phyloP scores from a whole-genome alignment of 345 rosid genomes.

The Dipteronia sinensis region DNA sequence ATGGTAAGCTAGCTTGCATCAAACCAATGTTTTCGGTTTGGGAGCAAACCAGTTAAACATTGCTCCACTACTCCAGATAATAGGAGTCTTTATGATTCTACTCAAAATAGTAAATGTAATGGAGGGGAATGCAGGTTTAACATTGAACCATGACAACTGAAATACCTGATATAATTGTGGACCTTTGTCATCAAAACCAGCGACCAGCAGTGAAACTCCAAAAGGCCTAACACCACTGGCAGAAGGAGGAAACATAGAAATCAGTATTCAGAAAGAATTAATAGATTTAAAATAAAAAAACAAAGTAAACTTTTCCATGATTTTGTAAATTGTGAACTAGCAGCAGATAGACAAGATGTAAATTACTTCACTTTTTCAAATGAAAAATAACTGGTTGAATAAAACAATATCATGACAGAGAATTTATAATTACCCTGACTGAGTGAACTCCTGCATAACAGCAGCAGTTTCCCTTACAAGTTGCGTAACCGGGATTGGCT shows the following conservation, averaged over 20 bases:
- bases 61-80: background rate
- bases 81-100: background rate
- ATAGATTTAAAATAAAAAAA: too few species aligned
- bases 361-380: background rate
- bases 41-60: background rate
- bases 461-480: conserved; percentile 98
- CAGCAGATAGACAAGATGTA: background rate
- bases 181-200: conserved; percentile 94
- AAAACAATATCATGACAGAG: background rate
- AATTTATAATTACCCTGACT: conserved; percentile 70
- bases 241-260: conserved; percentile 21
- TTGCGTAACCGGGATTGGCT: conserved; percentile 97
- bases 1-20: background rate
- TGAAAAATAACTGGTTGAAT: background rate
- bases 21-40: background rate
- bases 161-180: conserved; percentile 91
- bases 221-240: conserved; percentile 93
- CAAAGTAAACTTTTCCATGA: background rate
- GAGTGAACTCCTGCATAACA: conserved; percentile 99
- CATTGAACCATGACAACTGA: background rate
- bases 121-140: background rate
- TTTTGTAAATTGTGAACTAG: background rate
- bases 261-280: background rate
- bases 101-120: background rate
- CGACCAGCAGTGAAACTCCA: conserved; percentile 90